These are phyloP conservation scores for Phytopythium litorale DNA, from an alignment of 352 stramenopile genomes.

Conservation along the genomic window DNA sequence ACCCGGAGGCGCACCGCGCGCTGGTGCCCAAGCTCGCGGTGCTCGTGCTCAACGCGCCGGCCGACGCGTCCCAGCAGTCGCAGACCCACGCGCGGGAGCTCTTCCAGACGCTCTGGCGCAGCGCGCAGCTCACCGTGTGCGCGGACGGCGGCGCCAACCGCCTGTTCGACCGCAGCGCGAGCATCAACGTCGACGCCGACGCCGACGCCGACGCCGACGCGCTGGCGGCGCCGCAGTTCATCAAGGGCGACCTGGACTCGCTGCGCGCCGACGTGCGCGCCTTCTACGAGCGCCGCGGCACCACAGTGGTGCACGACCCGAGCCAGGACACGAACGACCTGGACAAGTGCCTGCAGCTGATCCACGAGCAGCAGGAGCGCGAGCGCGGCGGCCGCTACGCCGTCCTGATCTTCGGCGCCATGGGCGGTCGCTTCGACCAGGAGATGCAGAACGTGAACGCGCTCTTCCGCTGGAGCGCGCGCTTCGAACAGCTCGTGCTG, in stretches of 20 bases:
- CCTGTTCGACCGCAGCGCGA: constrained; percentile 75
- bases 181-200: constrained; percentile 16
- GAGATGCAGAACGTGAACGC: constrained; percentile 95
- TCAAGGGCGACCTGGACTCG: constrained; percentile 96
- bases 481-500: constrained; percentile 82
- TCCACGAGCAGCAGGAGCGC: constrained; percentile 35
- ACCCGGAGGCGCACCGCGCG: constrained; percentile 18
- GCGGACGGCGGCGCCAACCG: constrained; percentile 95
- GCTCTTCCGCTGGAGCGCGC: constrained; percentile 85
- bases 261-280: constrained; percentile 77
- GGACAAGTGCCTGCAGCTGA: constrained; percentile 87
- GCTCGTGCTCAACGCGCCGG: constrained; percentile 51
- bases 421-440: constrained; percentile 96
- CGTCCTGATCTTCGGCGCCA: constrained; percentile 92
- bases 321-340: constrained; percentile 95
- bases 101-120: constrained; percentile 72
- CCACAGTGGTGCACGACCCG: constrained; percentile 65
- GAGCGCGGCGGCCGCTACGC: constrained; percentile 29
- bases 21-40: constrained; percentile 45
- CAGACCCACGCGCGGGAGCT: constrained; percentile 30
- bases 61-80: constrained; percentile 7
- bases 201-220: too few species aligned
- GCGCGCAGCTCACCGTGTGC: constrained; percentile 77
- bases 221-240: constrained; percentile 78
- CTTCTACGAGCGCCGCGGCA: constrained; percentile 79